Evolutionary conservation across 164 flowering plant species (phyloP).

Genomic region (Nymphaea colorata): DNA sequence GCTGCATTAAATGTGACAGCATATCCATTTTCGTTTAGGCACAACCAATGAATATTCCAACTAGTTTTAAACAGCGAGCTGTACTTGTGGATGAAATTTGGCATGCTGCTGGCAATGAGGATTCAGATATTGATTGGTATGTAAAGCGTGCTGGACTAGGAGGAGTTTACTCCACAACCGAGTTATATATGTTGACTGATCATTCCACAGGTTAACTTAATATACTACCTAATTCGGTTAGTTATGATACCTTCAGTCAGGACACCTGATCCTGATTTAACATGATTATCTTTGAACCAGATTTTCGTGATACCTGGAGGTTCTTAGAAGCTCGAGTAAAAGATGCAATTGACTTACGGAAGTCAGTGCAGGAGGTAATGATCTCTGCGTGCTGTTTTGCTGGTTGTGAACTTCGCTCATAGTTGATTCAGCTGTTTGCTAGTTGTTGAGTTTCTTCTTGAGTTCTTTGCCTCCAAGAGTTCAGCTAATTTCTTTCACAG

Average conservation of each 20-base stretch:
- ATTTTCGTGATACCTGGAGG: conserved; percentile 76
- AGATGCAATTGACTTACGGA: conserved; percentile 81
- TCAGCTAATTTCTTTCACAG: neutral
- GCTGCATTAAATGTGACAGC: neutral
- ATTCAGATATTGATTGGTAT: conserved; percentile 78
- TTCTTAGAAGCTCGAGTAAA: conserved; percentile 61
- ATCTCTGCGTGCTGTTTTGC: neutral
- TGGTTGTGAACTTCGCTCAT: no score
- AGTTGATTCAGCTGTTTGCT: neutral
- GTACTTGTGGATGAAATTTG: conserved; percentile 94
- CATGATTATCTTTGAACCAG: conserved; percentile 15
- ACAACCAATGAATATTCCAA: conserved; percentile 61
- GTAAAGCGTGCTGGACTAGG: conserved; percentile 87
- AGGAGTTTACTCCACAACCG: conserved; percentile 86
- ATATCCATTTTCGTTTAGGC: conserved; percentile 28
- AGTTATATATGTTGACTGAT: conserved; percentile 93
- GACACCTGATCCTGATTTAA: neutral
- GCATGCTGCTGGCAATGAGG: conserved; percentile 77
- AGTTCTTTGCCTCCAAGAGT: no score
- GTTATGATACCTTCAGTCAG: neutral
- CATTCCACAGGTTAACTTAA: conserved; percentile 62
- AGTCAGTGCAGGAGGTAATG: conserved; percentile 67
- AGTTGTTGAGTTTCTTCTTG: neutral
- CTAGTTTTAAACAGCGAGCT: conserved; percentile 94
- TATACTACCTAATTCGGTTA: neutral